Conservation (phyloP, 371 early-diverging fungal genomes). For the Sporodiniella umbellata region DNA sequence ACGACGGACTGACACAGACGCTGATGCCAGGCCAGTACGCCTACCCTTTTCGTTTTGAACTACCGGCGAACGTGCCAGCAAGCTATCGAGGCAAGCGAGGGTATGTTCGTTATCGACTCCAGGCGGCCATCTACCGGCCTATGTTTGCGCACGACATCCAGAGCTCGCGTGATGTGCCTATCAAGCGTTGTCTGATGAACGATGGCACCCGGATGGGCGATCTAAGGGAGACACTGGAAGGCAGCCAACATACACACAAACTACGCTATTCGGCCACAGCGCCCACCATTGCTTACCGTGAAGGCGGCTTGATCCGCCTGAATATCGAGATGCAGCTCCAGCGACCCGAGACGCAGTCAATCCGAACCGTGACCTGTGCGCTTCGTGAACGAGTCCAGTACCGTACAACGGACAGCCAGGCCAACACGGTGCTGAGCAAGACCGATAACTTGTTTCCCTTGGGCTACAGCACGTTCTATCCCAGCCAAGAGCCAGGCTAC, state of each 20-base stretch:
- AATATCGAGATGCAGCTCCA: constrained; percentile 31
- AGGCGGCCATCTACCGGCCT: constrained; percentile 34
- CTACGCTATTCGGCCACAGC: constrained; percentile 37
- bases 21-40: constrained; percentile 36
- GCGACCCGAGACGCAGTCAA: constrained; percentile 27
- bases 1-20: constrained; percentile 24
- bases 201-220: constrained; percentile 20
- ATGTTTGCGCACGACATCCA: constrained; percentile 37
- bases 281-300: constrained; percentile 41
- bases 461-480: constrained; percentile 29
- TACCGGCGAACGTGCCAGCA: constrained; percentile 41
- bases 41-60: constrained; percentile 38
- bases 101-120: constrained; percentile 38
- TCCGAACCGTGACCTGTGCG: constrained; percentile 43
- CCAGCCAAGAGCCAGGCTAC: constrained; percentile 21
- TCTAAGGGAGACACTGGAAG: constrained; percentile 26
- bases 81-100: constrained; percentile 45
- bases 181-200: constrained; percentile 38
- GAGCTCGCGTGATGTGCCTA: constrained; percentile 25
- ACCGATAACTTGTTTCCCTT: constrained; percentile 26
- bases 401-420: constrained; percentile 28
- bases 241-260: constrained; percentile 26
- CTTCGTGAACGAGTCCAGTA: constrained; percentile 42
- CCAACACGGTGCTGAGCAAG: constrained; percentile 20
- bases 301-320: constrained; percentile 43